Evolutionary conservation across 2,329 filamentous ascomycete species (phyloP).

Genomic region (Paraphaeosphaeria sporulosa): DNA sequence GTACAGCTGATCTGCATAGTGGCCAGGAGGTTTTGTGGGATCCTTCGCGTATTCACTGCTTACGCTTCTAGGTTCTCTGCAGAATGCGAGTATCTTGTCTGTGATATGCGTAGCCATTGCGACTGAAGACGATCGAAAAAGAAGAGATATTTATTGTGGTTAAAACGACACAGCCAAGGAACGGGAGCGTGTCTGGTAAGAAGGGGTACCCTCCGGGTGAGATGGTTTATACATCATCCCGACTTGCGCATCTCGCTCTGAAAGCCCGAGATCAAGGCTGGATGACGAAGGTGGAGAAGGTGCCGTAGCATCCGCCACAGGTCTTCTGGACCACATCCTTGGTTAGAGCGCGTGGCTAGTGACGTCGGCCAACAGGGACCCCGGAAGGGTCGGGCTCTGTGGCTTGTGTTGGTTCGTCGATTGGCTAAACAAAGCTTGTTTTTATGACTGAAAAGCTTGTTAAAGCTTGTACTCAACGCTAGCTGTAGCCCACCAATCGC

Average conservation of each 20-base stretch:
- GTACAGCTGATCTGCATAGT: slow-evolving; percentile 66
- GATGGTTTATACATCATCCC: neutral
- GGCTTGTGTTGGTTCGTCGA: slow-evolving; percentile 4
- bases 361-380: slow-evolving; percentile 6
- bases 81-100: slow-evolving; percentile 60
- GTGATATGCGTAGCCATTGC: slow-evolving; percentile 28
- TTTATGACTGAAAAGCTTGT: neutral
- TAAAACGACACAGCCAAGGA: neutral
- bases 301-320: slow-evolving; percentile 7
- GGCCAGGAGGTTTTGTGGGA: slow-evolving; percentile 60
- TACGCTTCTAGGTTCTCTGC: slow-evolving; percentile 66
- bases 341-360: slow-evolving; percentile 1
- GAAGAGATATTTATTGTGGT: neutral
- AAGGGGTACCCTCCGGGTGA: neutral
- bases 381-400: neutral
- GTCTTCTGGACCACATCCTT: neutral
- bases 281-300: slow-evolving; percentile 6
- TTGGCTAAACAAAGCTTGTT: slow-evolving; percentile 3
- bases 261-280: neutral
- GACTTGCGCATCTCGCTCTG: neutral
- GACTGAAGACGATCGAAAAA: neutral
- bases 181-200: neutral
- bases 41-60: slow-evolving; percentile 63
- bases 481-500: neutral
- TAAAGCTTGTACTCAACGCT: slow-evolving; percentile 1